phyloP scores from a whole-genome alignment of 345 rosid genomes.

The Reutealis trisperma region DNA sequence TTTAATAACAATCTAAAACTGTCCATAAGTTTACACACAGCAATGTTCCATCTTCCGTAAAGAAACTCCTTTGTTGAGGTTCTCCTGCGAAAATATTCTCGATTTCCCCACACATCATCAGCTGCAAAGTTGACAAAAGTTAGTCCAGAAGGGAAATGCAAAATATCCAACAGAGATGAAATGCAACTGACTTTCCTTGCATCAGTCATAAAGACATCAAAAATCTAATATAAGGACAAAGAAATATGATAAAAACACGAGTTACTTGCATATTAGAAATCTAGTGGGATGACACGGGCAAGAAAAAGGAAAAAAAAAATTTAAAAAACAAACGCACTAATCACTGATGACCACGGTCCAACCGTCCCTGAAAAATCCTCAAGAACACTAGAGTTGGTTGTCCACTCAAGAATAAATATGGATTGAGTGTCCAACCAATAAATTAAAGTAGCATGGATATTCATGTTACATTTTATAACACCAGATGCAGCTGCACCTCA shows the following conservation, averaged over 20 bases:
- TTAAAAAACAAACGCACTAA: no score
- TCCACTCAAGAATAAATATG: neutral
- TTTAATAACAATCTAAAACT: slow-evolving; percentile 7
- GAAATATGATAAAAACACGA: no score
- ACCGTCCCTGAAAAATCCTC: no score
- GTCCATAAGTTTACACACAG: slow-evolving; percentile 2
- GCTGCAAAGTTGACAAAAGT: neutral
- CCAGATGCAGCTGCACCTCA: no score
- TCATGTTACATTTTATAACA: neutral
- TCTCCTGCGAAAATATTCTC: neutral
- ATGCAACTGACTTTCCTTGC: neutral
- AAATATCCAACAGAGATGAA: neutral
- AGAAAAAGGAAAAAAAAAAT: neutral
- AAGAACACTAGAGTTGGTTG: neutral
- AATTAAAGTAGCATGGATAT: neutral
- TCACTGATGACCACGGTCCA: no score
- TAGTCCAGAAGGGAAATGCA: neutral
- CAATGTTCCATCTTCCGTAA: neutral
- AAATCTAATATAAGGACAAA: no score
- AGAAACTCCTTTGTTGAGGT: neutral
- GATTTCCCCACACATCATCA: neutral
- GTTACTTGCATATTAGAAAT: neutral
- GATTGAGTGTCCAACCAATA: neutral
- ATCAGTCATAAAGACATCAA: neutral
- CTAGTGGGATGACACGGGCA: neutral